phyloP scores from a whole-genome alignment of 495 filamentous ascomycete genomes.

The Aspergillus leporis region DNA sequence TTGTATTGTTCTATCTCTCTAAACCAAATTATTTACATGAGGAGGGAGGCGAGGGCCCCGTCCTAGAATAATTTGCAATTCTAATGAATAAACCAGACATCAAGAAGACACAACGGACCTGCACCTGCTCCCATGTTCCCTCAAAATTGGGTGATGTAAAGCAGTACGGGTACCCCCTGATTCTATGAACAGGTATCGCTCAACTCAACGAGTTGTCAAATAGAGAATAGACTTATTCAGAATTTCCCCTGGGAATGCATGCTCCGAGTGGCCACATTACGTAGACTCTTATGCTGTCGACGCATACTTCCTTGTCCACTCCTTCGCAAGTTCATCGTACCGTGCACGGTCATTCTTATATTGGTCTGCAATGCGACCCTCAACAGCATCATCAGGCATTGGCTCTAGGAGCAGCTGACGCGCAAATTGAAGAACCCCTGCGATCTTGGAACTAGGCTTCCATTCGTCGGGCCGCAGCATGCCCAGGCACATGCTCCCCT shows the following conservation, averaged over 20 bases:
- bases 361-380: conserved; percentile 82
- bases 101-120: background rate
- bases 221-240: background rate
- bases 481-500: conserved; percentile 88
- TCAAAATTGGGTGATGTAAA: background rate
- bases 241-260: background rate
- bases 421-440: conserved; percentile 76
- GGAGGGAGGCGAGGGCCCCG: background rate
- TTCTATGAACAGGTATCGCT: background rate
- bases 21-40: background rate
- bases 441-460: conserved; percentile 85
- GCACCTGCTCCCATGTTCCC: background rate
- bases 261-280: background rate
- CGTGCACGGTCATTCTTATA: conserved; percentile 69
- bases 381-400: conserved; percentile 92
- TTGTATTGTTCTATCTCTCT: background rate
- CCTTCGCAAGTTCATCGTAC: conserved; percentile 80
- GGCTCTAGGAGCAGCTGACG: conserved; percentile 79
- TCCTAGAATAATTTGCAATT: background rate
- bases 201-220: background rate
- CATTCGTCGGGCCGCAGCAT: conserved; percentile 87
- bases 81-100: background rate
- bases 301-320: conserved; percentile 79
- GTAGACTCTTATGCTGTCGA: conserved; percentile 39
- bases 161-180: background rate